Conservation (phyloP, 2,329 filamentous ascomycete genomes). For the Exophiala oligosperma region DNA sequence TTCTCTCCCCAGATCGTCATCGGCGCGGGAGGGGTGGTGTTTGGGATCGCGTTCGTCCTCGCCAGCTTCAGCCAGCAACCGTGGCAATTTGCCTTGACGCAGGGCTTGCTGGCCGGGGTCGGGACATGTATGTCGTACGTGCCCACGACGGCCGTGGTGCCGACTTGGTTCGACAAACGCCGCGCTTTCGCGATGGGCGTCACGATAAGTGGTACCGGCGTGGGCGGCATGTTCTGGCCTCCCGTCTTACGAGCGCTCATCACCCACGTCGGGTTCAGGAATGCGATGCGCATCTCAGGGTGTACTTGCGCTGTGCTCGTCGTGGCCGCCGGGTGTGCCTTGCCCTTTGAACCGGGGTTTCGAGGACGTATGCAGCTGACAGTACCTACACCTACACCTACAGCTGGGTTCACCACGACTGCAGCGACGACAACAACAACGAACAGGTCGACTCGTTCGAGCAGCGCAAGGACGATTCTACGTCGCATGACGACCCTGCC, state of each 20-base stretch:
- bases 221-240: constrained; percentile 59
- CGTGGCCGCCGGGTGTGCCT: constrained; percentile 24
- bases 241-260: constrained; percentile 30
- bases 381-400: too few relatives aligned
- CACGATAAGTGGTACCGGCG: constrained; percentile 56
- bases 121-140: constrained; percentile 64
- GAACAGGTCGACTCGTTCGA: too few relatives aligned
- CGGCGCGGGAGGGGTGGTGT: constrained; percentile 35
- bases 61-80: constrained; percentile 48
- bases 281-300: constrained; percentile 36
- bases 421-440: too few relatives aligned
- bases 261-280: constrained; percentile 36
- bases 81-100: constrained; percentile 34
- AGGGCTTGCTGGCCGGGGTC: constrained; percentile 61
- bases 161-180: constrained; percentile 62
- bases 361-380: too few relatives aligned
- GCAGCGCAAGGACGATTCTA: too few relatives aligned
- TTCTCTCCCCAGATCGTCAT: constrained; percentile 35
- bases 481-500: too few relatives aligned
- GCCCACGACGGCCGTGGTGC: constrained; percentile 53
- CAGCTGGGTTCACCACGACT: too few relatives aligned
- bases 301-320: constrained; percentile 32
- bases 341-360: constrained; percentile 8
- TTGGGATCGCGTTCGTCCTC: constrained; percentile 34
- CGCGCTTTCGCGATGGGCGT: constrained; percentile 62